Evolutionary conservation across 306 rosid genomes (phyloP).

Genomic region (Astragalus glycyphyllos): DNA sequence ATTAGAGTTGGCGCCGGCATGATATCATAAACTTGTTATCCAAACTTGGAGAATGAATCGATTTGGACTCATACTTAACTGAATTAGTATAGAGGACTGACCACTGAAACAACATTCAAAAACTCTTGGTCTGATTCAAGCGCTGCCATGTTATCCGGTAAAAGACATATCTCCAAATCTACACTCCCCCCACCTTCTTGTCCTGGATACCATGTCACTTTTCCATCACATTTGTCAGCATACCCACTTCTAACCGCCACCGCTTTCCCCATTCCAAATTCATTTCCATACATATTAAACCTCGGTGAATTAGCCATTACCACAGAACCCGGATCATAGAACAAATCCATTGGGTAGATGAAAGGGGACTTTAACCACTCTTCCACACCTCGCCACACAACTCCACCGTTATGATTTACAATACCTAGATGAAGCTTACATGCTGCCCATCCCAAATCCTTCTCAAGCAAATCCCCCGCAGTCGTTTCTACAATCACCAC

Average conservation of each 20-base stretch:
- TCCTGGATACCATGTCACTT: conserved; percentile 54
- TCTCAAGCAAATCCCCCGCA: conserved; percentile 51
- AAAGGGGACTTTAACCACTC: conserved; percentile 53
- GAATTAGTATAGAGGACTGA: background rate
- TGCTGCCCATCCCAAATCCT: conserved; percentile 65
- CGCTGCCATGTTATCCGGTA: conserved; percentile 43
- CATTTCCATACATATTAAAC: conserved; percentile 62
- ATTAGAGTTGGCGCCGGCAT: no score
- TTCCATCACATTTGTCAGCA: conserved; percentile 58
- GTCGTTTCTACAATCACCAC: background rate
- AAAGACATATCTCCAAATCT: conserved; percentile 66
- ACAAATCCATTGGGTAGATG: background rate
- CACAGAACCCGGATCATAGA: conserved; percentile 41
- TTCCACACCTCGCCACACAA: background rate
- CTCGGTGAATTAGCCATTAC: conserved; percentile 67
- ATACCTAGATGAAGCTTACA: conserved; percentile 59
- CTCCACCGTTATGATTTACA: conserved; percentile 30
- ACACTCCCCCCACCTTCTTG: conserved; percentile 67
- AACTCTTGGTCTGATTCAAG: conserved; percentile 63
- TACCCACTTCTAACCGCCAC: conserved; percentile 61
- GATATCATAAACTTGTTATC: no score
- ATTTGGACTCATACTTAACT: no score
- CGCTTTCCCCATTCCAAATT: conserved; percentile 83
- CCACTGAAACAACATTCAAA: conserved; percentile 41
- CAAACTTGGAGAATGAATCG: no score